phyloP scores from a whole-genome alignment of 2,329 filamentous ascomycete genomes.

The Ambrosiella beaveri region DNA sequence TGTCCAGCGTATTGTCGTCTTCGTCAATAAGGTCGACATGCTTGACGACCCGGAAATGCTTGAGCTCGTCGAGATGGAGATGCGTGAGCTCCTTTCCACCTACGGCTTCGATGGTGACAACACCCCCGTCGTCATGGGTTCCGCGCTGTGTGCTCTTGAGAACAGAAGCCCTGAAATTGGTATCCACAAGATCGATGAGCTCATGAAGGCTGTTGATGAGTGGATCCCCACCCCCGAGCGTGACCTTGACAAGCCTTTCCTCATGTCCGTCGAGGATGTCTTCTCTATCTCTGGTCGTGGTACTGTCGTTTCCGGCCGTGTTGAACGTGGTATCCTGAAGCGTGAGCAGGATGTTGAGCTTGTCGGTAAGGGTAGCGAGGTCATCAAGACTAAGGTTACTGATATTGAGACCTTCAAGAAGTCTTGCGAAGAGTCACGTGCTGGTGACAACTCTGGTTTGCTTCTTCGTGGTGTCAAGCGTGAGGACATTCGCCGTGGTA shows the following conservation, averaged over 20 bases:
- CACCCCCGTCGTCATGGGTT: slow-evolving; percentile 92
- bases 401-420: slow-evolving; percentile 99
- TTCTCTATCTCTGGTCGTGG: slow-evolving; percentile 86
- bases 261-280: slow-evolving; percentile 93
- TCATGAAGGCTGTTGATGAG: slow-evolving; percentile 72
- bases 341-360: slow-evolving; percentile 89
- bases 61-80: slow-evolving; percentile 99
- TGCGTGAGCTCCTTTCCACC: slow-evolving; percentile 82
- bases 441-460: slow-evolving; percentile 95
- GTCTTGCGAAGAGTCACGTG: slow-evolving; percentile 88
- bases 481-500: slow-evolving; percentile 85
- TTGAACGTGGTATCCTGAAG: slow-evolving; percentile 90
- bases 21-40: slow-evolving; percentile 98
- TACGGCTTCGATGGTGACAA: slow-evolving; percentile 98
- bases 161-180: slow-evolving; percentile 77
- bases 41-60: slow-evolving; percentile 98
- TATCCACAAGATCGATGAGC: slow-evolving; percentile 71
- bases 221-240: slow-evolving; percentile 96
- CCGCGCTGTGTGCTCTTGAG: slow-evolving; percentile 86
- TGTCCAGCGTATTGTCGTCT: slow-evolving; percentile 95
- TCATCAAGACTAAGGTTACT: slow-evolving; percentile 98
- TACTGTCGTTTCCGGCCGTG: slow-evolving; percentile 90
- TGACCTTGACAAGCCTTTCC: slow-evolving; percentile 93
- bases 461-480: slow-evolving; percentile 90
- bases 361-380: slow-evolving; percentile 62